These are phyloP conservation scores for Pseudocercospora fuligena DNA, from an alignment of 2,329 filamentous ascomycete species.

Conservation along the genomic window DNA sequence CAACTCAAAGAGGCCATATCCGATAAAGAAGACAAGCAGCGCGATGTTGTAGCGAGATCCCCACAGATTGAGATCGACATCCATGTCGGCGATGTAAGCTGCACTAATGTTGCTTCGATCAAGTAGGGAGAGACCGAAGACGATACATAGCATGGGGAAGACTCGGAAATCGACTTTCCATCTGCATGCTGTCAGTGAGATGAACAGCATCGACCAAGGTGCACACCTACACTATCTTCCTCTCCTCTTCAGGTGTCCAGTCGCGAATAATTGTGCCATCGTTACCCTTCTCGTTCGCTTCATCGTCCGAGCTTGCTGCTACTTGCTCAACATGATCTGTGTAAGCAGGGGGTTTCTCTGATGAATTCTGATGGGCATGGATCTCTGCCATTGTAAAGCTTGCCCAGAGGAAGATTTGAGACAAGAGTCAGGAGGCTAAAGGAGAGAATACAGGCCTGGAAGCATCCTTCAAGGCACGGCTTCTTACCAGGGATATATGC, in stretches of 20 bases:
- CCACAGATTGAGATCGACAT: slow-evolving; percentile 40
- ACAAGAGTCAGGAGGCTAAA: not conserved
- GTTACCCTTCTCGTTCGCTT: slow-evolving; percentile 11
- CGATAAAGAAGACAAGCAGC: slow-evolving; percentile 41
- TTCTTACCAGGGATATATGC: not conserved
- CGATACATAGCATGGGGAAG: slow-evolving; percentile 42
- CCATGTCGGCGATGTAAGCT: slow-evolving; percentile 71
- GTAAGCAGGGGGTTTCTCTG: slow-evolving; percentile 16
- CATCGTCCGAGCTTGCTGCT: slow-evolving; percentile 17
- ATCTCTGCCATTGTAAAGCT: not conserved
- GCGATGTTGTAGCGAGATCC: slow-evolving; percentile 39
- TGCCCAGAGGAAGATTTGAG: not conserved
- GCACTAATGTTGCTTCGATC: slow-evolving; percentile 75
- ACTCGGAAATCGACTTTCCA: slow-evolving; percentile 40
- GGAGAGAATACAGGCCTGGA: not conserved
- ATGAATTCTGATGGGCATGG: not conserved
- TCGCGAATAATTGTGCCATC: slow-evolving; percentile 20
- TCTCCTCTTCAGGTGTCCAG: slow-evolving; percentile 42
- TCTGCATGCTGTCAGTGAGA: slow-evolving; percentile 15
- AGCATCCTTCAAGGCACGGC: not conserved
- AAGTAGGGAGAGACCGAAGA: slow-evolving; percentile 68
- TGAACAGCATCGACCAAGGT: not conserved
- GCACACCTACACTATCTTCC: slow-evolving; percentile 33
- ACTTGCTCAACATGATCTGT: slow-evolving; percentile 18
- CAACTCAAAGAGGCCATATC: slow-evolving; percentile 41